Evolutionary conservation across 495 filamentous ascomycete genomes (phyloP).

Genomic region (Tetracladium marchalianum): DNA sequence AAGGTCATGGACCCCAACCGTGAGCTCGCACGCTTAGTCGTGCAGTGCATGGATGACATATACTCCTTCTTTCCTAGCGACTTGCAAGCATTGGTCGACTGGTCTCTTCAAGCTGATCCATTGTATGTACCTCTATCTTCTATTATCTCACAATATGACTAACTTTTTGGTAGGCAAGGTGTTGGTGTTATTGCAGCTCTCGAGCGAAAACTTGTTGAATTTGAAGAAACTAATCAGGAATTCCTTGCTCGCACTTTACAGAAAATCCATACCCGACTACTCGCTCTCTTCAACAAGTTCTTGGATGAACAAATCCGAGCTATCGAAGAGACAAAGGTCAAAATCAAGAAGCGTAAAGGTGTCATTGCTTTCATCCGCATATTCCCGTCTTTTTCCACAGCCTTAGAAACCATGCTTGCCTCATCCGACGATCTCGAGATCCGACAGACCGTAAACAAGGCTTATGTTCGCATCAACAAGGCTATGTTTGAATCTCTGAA

Average conservation of each 20-base stretch:
- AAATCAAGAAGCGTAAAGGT: constrained; percentile 95
- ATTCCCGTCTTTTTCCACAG: constrained; percentile 74
- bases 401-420: constrained; percentile 73
- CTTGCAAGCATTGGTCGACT: constrained; percentile 72
- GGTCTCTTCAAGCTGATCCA: constrained; percentile 70
- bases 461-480: constrained; percentile 81
- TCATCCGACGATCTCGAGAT: constrained; percentile 39
- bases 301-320: constrained; percentile 90
- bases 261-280: constrained; percentile 67
- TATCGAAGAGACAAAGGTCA: constrained; percentile 98
- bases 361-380: constrained; percentile 90
- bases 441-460: constrained; percentile 69
- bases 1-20: constrained; percentile 78
- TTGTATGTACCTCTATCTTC: constrained; percentile 29
- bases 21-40: constrained; percentile 65
- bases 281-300: constrained; percentile 73
- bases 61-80: constrained; percentile 74
- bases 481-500: constrained; percentile 96
- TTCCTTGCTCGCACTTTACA: constrained; percentile 72
- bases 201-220: constrained; percentile 62
- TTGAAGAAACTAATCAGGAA: constrained; percentile 85
- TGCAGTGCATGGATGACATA: constrained; percentile 76
- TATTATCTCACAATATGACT: constrained; percentile 21
- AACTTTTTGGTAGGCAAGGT: constrained; percentile 48
- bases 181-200: constrained; percentile 77